Base-by-base conservation (phyloP, 2,329 filamentous ascomycete genomes). In the Teratosphaeria viscida region DNA sequence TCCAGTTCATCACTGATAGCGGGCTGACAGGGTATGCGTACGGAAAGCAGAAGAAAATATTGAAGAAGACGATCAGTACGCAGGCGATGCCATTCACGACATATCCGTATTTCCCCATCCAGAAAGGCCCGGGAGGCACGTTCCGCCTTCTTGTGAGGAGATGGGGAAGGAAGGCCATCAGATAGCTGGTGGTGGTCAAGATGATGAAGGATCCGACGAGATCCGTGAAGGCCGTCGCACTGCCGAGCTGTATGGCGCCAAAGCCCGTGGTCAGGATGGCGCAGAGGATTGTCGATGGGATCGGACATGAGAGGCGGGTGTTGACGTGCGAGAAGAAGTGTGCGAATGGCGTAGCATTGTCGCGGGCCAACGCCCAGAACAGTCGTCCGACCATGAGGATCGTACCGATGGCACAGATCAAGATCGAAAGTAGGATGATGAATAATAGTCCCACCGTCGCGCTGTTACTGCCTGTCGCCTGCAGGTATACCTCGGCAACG, bases 281-380 rank as follows among this genome's bases (percentile, higher is more conserved):
- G 61, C 80, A 81, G 60, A 82, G 77, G n/a, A 85, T 62, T 0
- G 82, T 84, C 1, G 84, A 77, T 59, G 81, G 79, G 60, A 86
- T 74, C 0, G 84, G 84, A 66, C 83, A 85, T 58, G 82, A 81
- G 59, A 83, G 78, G 1, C 63, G 72, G 62, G 77, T 74, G 68
- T 81, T 79, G 64, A 86, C 82, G 19, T 67, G 71, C n/a, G 78
- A 74, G 60, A 85, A 80, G 70, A 81, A 74, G 11, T 66, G 59
- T 1, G 79, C 76, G 66, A 84, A 81, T 0, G 84, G 84, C 2
- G 84, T 83, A 2, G 83, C 83, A 47, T 81, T 79, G 68, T 86
- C 84, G 35, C 84, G 80, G 43, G 83, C 81, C 19, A 83, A 71
- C 3, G 37, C 37, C 55, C 59, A 60, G 32, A 37, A 76, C 71